These are phyloP conservation scores for Backusella macrospora DNA, from an alignment of 192 early-diverging fungal species.

Conservation along the genomic window DNA sequence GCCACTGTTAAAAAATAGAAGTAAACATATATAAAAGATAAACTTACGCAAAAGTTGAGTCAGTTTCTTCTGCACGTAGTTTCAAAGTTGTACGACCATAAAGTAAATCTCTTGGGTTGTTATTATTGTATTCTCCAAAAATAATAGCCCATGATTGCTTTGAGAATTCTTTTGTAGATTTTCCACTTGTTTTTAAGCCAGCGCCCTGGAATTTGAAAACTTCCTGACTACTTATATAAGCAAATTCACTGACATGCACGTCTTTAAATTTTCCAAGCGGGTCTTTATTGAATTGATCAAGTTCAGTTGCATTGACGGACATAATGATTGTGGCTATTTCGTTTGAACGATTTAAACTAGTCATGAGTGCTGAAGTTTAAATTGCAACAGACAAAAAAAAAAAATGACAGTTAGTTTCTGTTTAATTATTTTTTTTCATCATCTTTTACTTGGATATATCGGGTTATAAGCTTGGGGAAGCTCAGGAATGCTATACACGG, in stretches of 20 bases:
- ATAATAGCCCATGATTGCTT: conserved; percentile 51
- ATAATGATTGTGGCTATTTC: conserved; percentile 53
- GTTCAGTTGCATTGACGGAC: conserved; percentile 34
- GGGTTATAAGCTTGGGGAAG: conserved; percentile 51
- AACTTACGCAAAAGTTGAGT: conserved; percentile 42
- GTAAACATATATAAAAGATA: neutral
- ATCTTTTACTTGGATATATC: conserved; percentile 45
- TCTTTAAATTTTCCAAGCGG: conserved; percentile 35
- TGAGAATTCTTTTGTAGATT: conserved; percentile 51
- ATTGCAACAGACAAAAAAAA: neutral
- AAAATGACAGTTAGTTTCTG: neutral
- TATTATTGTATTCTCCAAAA: conserved; percentile 42
- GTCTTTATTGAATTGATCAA: conserved; percentile 33
- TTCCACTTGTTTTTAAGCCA: conserved; percentile 46
- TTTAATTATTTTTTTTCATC: conserved; percentile 8
- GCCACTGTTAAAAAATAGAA: neutral
- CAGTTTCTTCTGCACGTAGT: conserved; percentile 50
- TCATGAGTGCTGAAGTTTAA: conserved; percentile 29
- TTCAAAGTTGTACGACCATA: conserved; percentile 48
- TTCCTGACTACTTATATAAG: conserved; percentile 46
- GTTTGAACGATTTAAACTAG: conserved; percentile 42
- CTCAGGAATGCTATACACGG: conserved; percentile 34
- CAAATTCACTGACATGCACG: conserved; percentile 32
- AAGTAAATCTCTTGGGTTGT: conserved; percentile 15
- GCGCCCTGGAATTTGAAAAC: conserved; percentile 41